phyloP scores from a whole-genome alignment of 805 yeast genomes.

The Candida lessepsii region DNA sequence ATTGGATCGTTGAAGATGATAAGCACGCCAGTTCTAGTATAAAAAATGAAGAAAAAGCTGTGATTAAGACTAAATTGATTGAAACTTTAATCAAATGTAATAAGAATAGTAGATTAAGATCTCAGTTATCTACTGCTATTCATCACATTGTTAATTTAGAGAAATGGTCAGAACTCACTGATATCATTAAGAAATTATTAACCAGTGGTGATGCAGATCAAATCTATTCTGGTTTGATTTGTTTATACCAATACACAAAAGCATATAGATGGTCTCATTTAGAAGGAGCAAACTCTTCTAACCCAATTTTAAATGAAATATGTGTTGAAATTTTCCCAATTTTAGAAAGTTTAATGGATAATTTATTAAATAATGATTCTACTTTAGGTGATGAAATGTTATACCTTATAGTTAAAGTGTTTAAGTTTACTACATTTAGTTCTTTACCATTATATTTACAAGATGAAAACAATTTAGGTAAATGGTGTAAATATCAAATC shows the following conservation, averaged over 20 bases:
- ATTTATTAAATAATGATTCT: conserved; percentile 25
- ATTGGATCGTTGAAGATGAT: conserved; percentile 37
- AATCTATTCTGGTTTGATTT: conserved; percentile 39
- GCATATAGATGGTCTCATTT: conserved; percentile 44
- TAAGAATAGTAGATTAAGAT: conserved; percentile 39
- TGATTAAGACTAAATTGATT: conserved; percentile 43
- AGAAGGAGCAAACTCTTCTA: conserved; percentile 38
- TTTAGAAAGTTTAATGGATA: conserved; percentile 31
- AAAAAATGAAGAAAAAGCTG: conserved; percentile 32
- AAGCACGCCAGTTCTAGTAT: conserved; percentile 21
- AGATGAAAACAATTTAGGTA: conserved; percentile 34
- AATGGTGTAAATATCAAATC: conserved; percentile 42
- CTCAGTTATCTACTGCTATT: conserved; percentile 58
- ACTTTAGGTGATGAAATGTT: conserved; percentile 32
- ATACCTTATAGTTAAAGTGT: conserved; percentile 39
- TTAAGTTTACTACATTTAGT: conserved; percentile 40
- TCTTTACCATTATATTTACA: conserved; percentile 38
- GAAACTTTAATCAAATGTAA: conserved; percentile 41
- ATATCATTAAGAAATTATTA: conserved; percentile 39
- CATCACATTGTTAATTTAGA: conserved; percentile 52
- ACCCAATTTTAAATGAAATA: conserved; percentile 41
- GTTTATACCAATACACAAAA: conserved; percentile 40
- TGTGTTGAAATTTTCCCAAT: conserved; percentile 35
- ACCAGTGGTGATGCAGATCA: conserved; percentile 35
- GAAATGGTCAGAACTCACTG: conserved; percentile 41